A percentile compares a stretch with the other conserved stretches of the same genome.
These are phyloP conservation scores for Cercophora newfieldiana DNA, from an alignment of 495 filamentous ascomycete species.

Conservation along the genomic window DNA sequence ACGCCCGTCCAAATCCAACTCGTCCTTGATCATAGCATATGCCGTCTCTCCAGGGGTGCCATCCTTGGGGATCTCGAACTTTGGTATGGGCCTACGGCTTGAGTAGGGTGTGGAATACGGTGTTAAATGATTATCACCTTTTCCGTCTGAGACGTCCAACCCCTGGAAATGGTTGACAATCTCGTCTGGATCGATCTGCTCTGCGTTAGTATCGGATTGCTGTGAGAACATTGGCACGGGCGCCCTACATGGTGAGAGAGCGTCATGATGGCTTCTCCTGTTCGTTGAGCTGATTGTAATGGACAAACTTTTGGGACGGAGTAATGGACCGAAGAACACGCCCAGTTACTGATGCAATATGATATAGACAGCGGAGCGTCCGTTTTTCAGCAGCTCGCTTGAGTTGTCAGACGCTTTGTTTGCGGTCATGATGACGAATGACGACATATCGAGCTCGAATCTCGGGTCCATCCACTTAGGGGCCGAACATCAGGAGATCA, in stretches of 20 bases:
- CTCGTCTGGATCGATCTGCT: slow-evolving; percentile 62
- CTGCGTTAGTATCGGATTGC: not conserved
- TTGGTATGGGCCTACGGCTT: slow-evolving; percentile 61
- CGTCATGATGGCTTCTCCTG: slow-evolving; percentile 20
- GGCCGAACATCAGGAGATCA: not conserved
- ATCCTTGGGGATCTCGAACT: slow-evolving; percentile 62
- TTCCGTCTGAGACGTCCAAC: slow-evolving; percentile 38
- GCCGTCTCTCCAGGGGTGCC: slow-evolving; percentile 65
- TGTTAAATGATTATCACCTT: slow-evolving; percentile 54
- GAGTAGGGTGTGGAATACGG: slow-evolving; percentile 66
- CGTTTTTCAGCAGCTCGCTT: not conserved
- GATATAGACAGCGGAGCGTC: not conserved
- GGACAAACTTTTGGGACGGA: not conserved
- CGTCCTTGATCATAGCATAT: slow-evolving; percentile 70
- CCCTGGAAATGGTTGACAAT: slow-evolving; percentile 57
- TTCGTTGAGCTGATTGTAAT: too few species aligned
- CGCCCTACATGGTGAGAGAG: slow-evolving; percentile 29
- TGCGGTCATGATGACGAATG: not conserved
- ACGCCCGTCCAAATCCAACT: slow-evolving; percentile 71
- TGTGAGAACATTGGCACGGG: not conserved
- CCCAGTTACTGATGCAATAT: too few species aligned
- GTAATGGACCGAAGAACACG: not conserved
- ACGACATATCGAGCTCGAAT: not conserved
- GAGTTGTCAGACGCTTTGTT: not conserved
- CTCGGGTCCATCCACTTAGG: not conserved